Evolutionary conservation across 2,329 filamentous ascomycete genomes (phyloP), one percentile per base, ranked within the genome.

Genomic region (Neofusicoccum sp.): DNA sequence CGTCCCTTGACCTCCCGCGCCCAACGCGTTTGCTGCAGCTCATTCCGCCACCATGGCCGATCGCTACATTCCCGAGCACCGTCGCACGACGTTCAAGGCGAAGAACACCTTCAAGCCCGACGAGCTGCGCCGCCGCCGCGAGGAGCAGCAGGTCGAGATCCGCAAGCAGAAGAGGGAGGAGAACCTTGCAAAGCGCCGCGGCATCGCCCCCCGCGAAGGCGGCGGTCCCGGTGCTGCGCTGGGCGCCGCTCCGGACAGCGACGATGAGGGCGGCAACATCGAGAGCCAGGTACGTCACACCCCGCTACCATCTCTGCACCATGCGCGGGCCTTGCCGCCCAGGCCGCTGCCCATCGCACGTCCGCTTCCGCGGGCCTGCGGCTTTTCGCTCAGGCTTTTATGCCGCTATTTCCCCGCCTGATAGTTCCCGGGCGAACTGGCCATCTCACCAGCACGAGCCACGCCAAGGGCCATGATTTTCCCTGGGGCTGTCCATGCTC

Each of bases 81-180:
- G 95, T 78, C 93, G 95, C 76, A 97, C 91, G 68, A 93, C 96
- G 82, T 99, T 96, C 88, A 99, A 99, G 89, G 95, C 95, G 60
- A 97, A 97, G 86, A 93, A 91, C 80, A 91, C 91, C 73, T 98
- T 99, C 85, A 97, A 97, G 87, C 93, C 93, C 71, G 95, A 99
- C 78, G 95, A 99, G 83, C 89, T 99, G 68, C 91, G 95, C 76
- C 93, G 95, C 73, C 95, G 95, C 76, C 95, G 95, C 75, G 95
- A 99, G 78, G 95, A 99, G 81, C 93, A 97, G 79, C 95, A 98
- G 82, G 95, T 99, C 67, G 95, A 99, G 82, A 99, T 99, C 75
- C 89, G 95, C 76, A 96, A 96, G 82, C 91, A 93, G 67, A 98
- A 98, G 87, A 89, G 95, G 75, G 95, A 99, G 81, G 95, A 99